A percentile compares a stretch with the other conserved stretches of the same genome.
These are phyloP conservation scores for Haematococcus lacustris DNA, from an alignment of 139 green algal genomes.

Conservation along the genomic window DNA sequence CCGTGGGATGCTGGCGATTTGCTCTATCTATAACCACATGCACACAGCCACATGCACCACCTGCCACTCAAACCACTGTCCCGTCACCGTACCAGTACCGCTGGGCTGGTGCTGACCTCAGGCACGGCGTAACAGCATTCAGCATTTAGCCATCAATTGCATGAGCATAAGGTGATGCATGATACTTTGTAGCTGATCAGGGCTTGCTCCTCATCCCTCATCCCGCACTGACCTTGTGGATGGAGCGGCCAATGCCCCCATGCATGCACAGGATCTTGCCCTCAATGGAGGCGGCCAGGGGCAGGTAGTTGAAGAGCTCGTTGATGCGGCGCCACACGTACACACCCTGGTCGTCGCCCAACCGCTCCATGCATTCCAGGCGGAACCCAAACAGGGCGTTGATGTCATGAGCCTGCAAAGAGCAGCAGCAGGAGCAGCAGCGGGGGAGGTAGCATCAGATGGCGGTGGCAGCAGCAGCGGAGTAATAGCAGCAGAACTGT, in stretches of 20 bases:
- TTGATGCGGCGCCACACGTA: conserved; percentile 94
- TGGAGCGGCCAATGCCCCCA: conserved; percentile 90
- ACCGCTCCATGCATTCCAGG: conserved; percentile 92
- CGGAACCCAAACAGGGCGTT: conserved; percentile 98
- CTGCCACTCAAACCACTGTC: too few species aligned
- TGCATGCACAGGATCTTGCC: conserved; percentile 98
- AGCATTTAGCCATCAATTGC: too few species aligned
- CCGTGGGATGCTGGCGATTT: conserved; percentile 87
- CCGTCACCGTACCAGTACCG: too few species aligned
- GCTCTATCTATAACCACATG: conserved; percentile 38
- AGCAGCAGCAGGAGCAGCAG: too few species aligned
- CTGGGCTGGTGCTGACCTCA: too few species aligned
- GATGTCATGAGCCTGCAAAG: conserved; percentile 77
- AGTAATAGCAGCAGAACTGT: too few species aligned
- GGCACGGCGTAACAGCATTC: too few species aligned
- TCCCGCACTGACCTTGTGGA: conserved; percentile 33
- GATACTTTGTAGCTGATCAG: too few species aligned
- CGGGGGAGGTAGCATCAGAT: too few species aligned
- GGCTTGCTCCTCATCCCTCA: too few species aligned
- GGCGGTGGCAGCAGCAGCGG: too few species aligned
- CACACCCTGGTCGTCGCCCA: conserved; percentile 79
- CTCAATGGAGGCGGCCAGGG: conserved; percentile 92
- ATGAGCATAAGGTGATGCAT: too few species aligned
- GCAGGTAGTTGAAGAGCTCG: conserved; percentile 97
- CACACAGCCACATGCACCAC: neutral